A percentile compares a stretch with the other conserved stretches of the same genome.
Conservation (phyloP, 1,284 basidiomycete genomes). For the Papiliotrema nemorosa region DNA sequence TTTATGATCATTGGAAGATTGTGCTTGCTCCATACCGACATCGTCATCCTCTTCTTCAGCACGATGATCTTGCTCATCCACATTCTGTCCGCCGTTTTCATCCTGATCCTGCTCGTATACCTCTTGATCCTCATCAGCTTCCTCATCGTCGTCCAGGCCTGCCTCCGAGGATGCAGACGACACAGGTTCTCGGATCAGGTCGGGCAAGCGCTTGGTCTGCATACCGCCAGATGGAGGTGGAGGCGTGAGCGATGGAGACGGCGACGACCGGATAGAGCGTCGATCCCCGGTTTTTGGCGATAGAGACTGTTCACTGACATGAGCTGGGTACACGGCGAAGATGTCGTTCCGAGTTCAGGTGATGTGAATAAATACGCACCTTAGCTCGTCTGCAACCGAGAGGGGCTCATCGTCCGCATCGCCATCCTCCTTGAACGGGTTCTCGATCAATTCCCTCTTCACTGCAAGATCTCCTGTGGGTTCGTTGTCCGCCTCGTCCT, state of each 20-base stretch:
- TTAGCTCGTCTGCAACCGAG: background rate
- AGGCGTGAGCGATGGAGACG: constrained; percentile 25
- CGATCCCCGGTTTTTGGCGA: background rate
- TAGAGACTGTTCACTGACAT: background rate
- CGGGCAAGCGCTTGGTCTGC: constrained; percentile 12
- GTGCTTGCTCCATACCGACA: too few species aligned
- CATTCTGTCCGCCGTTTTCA: too few species aligned
- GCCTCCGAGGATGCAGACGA: background rate
- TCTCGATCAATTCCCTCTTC: background rate
- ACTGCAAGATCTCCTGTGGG: background rate
- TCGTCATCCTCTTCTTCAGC: too few species aligned
- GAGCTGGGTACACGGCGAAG: background rate
- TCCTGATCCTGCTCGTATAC: too few species aligned
- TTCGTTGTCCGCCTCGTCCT: constrained; percentile 7
- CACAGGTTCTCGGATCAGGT: constrained; percentile 7
- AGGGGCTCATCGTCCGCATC: constrained; percentile 1
- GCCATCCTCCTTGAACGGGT: background rate
- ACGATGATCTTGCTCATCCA: too few species aligned
- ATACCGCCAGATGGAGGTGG: constrained; percentile 12
- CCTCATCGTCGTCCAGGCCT: background rate
- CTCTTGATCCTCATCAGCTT: background rate
- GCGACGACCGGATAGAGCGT: constrained; percentile 8
- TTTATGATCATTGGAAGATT: too few species aligned
- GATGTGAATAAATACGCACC: too few species aligned
- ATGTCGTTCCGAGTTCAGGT: too few species aligned